Base-by-base conservation (phyloP, 306 rosid species). In the Morella rubra region DNA sequence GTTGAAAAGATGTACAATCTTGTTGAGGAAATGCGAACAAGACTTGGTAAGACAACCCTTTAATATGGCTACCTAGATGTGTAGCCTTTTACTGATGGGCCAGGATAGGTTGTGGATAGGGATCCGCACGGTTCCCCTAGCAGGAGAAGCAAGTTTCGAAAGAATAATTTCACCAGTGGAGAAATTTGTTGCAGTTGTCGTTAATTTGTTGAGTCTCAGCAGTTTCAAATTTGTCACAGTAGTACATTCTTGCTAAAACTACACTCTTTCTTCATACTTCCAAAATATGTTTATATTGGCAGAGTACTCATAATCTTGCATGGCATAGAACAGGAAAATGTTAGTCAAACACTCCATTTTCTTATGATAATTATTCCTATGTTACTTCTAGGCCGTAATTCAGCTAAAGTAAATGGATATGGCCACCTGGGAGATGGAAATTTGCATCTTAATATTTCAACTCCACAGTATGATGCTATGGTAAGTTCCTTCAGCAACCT, bases 361-460 rank as follows among this genome's bases (percentile, higher is more conserved):
- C n/a, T 62, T 58, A n/a, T 18, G 7, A n/a, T 58, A 58, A 19
- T 1, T 50, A 15, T 27, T 46, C 13, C 27, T 37, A 37, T 65
- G 55, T 66, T 76, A 61, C 50, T 16, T 78, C 52, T 73, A 94
- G 98, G 96, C n/a, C n/a, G n/a, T 65, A 79, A 81, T 78, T 80
- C 86, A 12, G 93, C 91, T 70, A 90, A 84, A 45, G 96, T 90
- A 32, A 72, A 86, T 61, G 97, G 92, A 80, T 94, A 80, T 79
- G 98, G 98, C 49, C 98, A 94, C 84, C 98, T 92, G 62, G 98
- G 97, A 77, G 98, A 94, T 82, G 84, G 93, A 62, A 94, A 94
- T 85, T 84, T 94, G 90, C 98, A 94, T 82, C 93, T 94, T 73
- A 94, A 94, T 72, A 74, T 94, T 81, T 92, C 97, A 47, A 78